Base-by-base conservation (phyloP, 1,139 yeast species). In the Nakaseomyces uthaithaninus region DNA sequence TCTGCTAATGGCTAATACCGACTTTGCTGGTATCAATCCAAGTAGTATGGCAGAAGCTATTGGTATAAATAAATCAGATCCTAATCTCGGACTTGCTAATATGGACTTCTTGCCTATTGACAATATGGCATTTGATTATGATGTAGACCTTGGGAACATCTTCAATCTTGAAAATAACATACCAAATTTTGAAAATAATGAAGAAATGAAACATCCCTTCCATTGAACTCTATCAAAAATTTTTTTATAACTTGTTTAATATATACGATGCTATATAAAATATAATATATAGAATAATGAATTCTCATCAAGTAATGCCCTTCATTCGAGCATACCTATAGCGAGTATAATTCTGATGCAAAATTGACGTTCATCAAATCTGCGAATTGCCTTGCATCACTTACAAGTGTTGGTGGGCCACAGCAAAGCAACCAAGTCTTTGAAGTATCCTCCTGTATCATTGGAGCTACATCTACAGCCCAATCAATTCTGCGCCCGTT, bases 31-130 rank as follows among this genome's bases (percentile, higher is more conserved):
- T 25, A 48, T 57, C 24, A 57, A 57, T 38, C 60, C 62, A 23
- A 51, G 56, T 1, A 53, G 52, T 39, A 52, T 57, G n/a, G 53
- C 55, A 25, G 61, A 57, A 38, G 62, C 61, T 5, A 57, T 57
- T 12, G 47, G 42, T 17, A 57, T 59, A 19, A 54, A 57, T 38
- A 23, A 22, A 16, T 4, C 28, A 12, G 37, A 34, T 24, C 38
- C 27, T 18, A 36, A 36, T 25, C 14, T 25, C 4, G 37, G 27
- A 7, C n/a, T 22, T 3, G 27, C 27, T 7, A 58, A 55, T 33
- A 43, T 45, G 33, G 52, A 52, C 36, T 52, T 54, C 33, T 37
- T 54, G 24, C 58, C 59, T 2, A 48, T 55, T 17, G 59, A 55
- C 39, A 53, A 48, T 38, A 41, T 43, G n/a, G 53, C 49, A 14